These are phyloP conservation scores for Pichia sp. DNA, from an alignment of 1,139 yeast species.

Conservation along the genomic window DNA sequence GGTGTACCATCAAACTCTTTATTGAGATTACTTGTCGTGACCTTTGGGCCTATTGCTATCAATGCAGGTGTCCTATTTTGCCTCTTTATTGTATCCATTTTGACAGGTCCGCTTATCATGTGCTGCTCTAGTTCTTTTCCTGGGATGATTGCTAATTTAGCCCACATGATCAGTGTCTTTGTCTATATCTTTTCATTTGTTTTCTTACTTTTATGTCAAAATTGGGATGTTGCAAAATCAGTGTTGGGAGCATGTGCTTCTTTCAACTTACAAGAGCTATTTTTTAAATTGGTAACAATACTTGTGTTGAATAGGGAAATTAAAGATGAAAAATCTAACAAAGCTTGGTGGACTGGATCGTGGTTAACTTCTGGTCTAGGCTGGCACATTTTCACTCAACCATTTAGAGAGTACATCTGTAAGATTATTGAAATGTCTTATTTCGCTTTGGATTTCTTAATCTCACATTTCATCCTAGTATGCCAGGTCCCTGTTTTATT, in stretches of 20 bases:
- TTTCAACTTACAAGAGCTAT: constrained; percentile 40
- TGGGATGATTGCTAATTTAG: constrained; percentile 41
- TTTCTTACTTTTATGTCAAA: constrained; percentile 48
- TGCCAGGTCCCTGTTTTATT: constrained; percentile 50
- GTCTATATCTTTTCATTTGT: constrained; percentile 46
- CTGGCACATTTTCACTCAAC: constrained; percentile 48
- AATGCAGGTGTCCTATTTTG: constrained; percentile 40
- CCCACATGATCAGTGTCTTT: constrained; percentile 41
- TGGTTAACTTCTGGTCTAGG: constrained; percentile 56
- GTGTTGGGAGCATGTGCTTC: constrained; percentile 45
- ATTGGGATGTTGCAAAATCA: constrained; percentile 48
- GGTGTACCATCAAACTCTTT: constrained; percentile 34
- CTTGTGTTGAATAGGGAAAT: constrained; percentile 47
- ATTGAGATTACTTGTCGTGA: constrained; percentile 40
- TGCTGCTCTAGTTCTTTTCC: constrained; percentile 40
- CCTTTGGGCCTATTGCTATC: constrained; percentile 45
- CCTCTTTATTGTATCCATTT: constrained; percentile 40
- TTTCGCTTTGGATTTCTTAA: constrained; percentile 48
- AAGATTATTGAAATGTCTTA: constrained; percentile 52
- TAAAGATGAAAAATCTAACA: constrained; percentile 45
- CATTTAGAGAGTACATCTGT: constrained; percentile 50
- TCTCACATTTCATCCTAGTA: constrained; percentile 50
- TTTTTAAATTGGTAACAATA: constrained; percentile 40
- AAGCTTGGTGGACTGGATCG: constrained; percentile 68
- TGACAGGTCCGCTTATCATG: constrained; percentile 45